Base-by-base conservation (phyloP, 352 stramenopile species). In the Globisporangium camurandrum region DNA sequence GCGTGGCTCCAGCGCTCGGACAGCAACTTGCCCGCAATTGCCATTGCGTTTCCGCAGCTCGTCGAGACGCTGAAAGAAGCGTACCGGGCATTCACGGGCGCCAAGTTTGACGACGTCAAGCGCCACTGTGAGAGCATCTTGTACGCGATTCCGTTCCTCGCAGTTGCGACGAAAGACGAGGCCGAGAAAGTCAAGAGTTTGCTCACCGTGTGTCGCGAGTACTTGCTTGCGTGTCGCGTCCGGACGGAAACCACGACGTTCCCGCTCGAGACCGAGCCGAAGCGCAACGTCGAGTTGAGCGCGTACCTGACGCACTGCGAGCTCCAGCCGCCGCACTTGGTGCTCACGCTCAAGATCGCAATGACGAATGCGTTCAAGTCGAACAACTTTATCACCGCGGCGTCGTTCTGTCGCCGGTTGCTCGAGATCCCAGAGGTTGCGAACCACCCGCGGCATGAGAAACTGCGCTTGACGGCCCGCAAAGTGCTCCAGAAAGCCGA, bases 261-360 rank as follows among this genome's bases (percentile, higher is more conserved):
- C 37, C 57, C 80, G 42, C 56, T 93, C 7, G 78, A 91, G 55
- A 67, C 59, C 33, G 63, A 93, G 48, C 73, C 82, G 26, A 84
- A 90, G 53, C 86, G 96, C 59, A 95, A 96, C 54, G 97, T 98
- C 31, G 96, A 99, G 65, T 71, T 99, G 40, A 96, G 95, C 38
- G 96, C 96, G 11, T 99, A 99, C 84, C 98, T 99, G 47, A 99
- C 97, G 45, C 97, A 99, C 78, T 99, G 97, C 66, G 96, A 98
- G 47, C 80, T 99, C 43, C 96, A 99, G 76, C 89, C 97, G 24
- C 84, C 93, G 38, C 97, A 99, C 67, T 67, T 99, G 51, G 75
- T 99, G 49, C 84, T 99, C 39, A 97, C 96, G 27, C 88, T 99
- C 20, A 97, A 98, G 69, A 97, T 97, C 67, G 97, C 97, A 19